phyloP scores from a whole-genome alignment of 768 basidiomycete genomes.

The Kwoniella sp. region DNA sequence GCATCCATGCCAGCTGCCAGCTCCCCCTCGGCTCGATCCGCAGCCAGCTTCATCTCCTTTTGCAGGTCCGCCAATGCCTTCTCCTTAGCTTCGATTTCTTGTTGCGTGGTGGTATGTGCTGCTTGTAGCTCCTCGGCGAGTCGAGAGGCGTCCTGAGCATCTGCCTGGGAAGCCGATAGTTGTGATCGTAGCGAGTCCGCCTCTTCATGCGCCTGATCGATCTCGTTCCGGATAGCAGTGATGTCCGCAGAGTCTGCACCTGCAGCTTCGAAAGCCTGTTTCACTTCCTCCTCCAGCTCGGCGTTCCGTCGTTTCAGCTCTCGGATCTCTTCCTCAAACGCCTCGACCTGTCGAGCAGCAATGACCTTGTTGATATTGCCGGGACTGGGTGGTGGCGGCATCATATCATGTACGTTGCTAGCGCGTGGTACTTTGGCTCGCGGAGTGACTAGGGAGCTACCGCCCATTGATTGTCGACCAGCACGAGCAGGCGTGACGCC shows the following conservation, averaged over 20 bases:
- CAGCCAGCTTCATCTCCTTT: constrained; percentile 45
- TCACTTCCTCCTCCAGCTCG: constrained; percentile 47
- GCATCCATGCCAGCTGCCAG: constrained; percentile 47
- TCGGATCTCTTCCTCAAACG: constrained; percentile 71
- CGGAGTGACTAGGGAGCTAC: constrained; percentile 23
- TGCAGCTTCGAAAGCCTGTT: constrained; percentile 58
- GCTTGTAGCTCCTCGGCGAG: constrained; percentile 58
- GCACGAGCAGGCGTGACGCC: constrained; percentile 31
- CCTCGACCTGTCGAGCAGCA: constrained; percentile 50
- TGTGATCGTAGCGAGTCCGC: constrained; percentile 33
- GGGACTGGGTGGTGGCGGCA: constrained; percentile 54
- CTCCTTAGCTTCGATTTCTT: constrained; percentile 62
- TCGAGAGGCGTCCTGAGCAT: constrained; percentile 51
- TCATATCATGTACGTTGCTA: constrained; percentile 38
- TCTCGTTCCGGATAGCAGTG: constrained; percentile 52
- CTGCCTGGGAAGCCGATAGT: constrained; percentile 33
- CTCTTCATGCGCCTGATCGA: constrained; percentile 40
- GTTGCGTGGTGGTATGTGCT: constrained; percentile 62
- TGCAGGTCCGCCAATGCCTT: constrained; percentile 31
- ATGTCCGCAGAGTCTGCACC: constrained; percentile 60
- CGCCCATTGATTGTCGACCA: constrained; percentile 33
- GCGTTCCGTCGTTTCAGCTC: constrained; percentile 60
- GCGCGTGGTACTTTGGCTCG: constrained; percentile 27
- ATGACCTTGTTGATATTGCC: constrained; percentile 55
- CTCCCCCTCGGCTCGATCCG: constrained; percentile 40